phyloP scores from a whole-genome alignment of 306 rosid genomes.

The Hippophae tibetana region DNA sequence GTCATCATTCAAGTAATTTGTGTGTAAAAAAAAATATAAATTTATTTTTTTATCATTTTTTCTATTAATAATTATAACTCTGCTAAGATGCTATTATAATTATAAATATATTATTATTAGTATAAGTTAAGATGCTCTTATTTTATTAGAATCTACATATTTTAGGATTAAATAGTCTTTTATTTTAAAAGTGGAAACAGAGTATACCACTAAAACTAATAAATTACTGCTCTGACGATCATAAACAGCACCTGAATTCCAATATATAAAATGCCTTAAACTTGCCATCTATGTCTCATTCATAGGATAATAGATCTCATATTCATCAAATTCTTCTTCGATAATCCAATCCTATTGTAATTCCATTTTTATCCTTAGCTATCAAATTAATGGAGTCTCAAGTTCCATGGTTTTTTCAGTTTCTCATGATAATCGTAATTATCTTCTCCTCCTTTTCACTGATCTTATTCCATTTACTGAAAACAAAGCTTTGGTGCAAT shows the following conservation, averaged over 20 bases:
- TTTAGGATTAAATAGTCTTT: neutral
- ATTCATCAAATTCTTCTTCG: conserved; percentile 1
- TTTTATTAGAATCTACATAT: no score
- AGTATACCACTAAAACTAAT: conserved; percentile 9
- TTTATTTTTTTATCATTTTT: no score
- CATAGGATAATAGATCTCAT: no score
- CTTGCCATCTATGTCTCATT: neutral
- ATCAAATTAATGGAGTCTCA: conserved; percentile 22
- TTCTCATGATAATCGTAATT: neutral
- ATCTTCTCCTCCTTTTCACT: neutral
- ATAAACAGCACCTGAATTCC: no score
- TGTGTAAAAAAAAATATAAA: no score
- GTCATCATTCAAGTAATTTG: no score
- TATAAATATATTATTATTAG: no score
- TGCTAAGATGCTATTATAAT: neutral
- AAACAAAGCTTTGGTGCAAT: conserved; percentile 28
- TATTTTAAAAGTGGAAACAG: conserved; percentile 3
- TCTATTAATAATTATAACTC: neutral
- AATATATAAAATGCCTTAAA: no score
- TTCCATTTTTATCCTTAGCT: conserved; percentile 1
- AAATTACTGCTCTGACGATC: neutral
- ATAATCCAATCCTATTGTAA: neutral
- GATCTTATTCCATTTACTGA: neutral
- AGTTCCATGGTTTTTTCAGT: conserved; percentile 18
- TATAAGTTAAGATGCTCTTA: no score